A percentile compares a stretch with the other conserved stretches of the same genome.
These are phyloP conservation scores for Candida oleophila DNA, from an alignment of 805 yeast genomes.

Conservation along the genomic window DNA sequence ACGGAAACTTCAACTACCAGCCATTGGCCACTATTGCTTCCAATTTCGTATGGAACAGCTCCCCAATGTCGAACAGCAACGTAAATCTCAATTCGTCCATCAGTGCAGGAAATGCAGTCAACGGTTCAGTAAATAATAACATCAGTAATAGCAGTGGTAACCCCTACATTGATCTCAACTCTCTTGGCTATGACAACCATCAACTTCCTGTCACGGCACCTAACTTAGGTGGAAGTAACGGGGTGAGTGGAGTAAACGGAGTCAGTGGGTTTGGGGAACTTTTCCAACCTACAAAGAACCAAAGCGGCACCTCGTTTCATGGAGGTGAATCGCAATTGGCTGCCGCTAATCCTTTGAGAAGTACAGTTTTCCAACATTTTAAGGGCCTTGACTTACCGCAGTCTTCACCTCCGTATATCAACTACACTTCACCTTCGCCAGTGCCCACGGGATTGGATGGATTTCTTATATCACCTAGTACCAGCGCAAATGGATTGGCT, in stretches of 20 bases:
- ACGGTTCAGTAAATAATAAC: not conserved
- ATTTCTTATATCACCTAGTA: constrained; percentile 8
- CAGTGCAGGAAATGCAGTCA: not conserved
- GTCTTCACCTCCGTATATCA: constrained; percentile 3
- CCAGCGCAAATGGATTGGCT: not conserved
- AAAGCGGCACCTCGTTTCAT: constrained; percentile 13
- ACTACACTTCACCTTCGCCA: constrained; percentile 2
- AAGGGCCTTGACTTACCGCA: constrained; percentile 6
- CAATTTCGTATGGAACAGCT: constrained; percentile 1
- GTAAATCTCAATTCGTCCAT: not conserved
- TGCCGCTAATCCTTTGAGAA: constrained; percentile 1
- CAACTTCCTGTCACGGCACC: constrained; percentile 2
- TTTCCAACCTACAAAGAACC: constrained; percentile 9
- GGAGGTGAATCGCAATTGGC: not conserved
- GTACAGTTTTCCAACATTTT: constrained; percentile 3
- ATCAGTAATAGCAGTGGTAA: not conserved
- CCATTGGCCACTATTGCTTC: not conserved
- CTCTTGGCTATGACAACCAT: constrained; percentile 5
- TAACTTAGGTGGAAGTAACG: not conserved
- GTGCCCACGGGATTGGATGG: constrained; percentile 6
- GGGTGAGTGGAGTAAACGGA: not conserved
- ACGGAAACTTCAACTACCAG: not conserved
- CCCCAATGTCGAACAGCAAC: not conserved
- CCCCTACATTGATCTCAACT: not conserved
- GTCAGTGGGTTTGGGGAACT: constrained; percentile 8